A percentile compares a stretch with the other conserved stretches of the same genome.
These are phyloP conservation scores for Acacia confusa DNA, from an alignment of 306 rosid genomes.

Conservation along the genomic window DNA sequence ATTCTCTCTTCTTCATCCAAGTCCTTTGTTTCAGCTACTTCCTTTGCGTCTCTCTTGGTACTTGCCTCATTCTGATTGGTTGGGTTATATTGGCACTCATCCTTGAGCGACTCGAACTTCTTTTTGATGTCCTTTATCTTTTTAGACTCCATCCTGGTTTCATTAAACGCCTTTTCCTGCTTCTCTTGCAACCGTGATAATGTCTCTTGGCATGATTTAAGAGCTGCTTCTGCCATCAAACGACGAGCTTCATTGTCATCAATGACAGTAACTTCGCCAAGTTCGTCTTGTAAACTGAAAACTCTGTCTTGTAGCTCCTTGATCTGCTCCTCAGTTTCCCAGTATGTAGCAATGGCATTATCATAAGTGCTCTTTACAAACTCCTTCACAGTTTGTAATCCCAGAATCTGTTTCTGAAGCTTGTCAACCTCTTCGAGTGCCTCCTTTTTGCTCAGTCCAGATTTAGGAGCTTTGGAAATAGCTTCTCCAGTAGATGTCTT, in stretches of 20 bases:
- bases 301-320: conserved; percentile 63
- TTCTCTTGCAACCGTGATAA: conserved; percentile 56
- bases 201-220: conserved; percentile 69
- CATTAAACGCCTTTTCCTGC: conserved; percentile 51
- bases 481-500: conserved; percentile 25
- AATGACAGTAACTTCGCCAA: conserved; percentile 65
- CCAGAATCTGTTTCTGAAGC: conserved; percentile 71
- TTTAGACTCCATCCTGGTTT: conserved; percentile 56
- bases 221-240: conserved; percentile 76
- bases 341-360: conserved; percentile 56
- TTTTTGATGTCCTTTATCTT: conserved; percentile 48
- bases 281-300: conserved; percentile 64
- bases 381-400: conserved; percentile 83
- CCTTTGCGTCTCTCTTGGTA: conserved; percentile 22
- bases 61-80: conserved; percentile 13
- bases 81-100: conserved; percentile 27
- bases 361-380: conserved; percentile 82
- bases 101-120: conserved; percentile 50
- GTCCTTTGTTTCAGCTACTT: conserved; percentile 4
- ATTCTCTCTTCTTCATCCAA: conserved; percentile 32
- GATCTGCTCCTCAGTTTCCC: conserved; percentile 72
- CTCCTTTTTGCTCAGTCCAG: conserved; percentile 66
- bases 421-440: conserved; percentile 60
- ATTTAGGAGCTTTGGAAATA: conserved; percentile 36
- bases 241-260: conserved; percentile 76